A percentile compares a stretch with the other conserved stretches of the same genome.
These are phyloP conservation scores for Aphanomyces astaci DNA, from an alignment of 352 stramenopile species.

Conservation along the genomic window DNA sequence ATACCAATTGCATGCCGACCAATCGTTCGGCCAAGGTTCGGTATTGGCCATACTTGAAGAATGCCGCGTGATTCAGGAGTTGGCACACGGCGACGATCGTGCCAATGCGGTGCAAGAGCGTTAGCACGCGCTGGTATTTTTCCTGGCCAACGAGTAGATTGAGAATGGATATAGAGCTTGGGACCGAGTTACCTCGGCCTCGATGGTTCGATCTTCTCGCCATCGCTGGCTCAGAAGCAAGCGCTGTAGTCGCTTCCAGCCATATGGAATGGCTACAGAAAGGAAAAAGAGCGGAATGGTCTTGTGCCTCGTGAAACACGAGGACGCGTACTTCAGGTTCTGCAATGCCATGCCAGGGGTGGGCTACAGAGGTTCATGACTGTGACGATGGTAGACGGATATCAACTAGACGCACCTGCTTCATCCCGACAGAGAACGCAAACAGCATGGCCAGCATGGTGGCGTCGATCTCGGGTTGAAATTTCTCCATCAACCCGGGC, in stretches of 20 bases:
- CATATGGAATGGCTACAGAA: constrained; percentile 60
- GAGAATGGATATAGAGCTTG: neutral
- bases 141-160: neutral
- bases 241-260: constrained; percentile 59
- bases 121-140: constrained; percentile 29
- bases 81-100: constrained; percentile 58
- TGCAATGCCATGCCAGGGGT: constrained; percentile 81
- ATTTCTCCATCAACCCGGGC: constrained; percentile 45
- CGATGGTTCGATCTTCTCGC: constrained; percentile 14
- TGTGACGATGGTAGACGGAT: neutral
- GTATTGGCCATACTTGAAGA: constrained; percentile 62
- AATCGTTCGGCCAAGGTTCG: constrained; percentile 63
- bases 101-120: constrained; percentile 62
- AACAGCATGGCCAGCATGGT: constrained; percentile 50
- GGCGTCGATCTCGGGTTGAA: constrained; percentile 71
- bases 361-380: constrained; percentile 29
- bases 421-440: constrained; percentile 49
- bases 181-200: constrained; percentile 1
- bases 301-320: constrained; percentile 41
- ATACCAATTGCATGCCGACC: constrained; percentile 63
- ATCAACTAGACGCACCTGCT: constrained; percentile 33
- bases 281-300: constrained; percentile 56
- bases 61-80: constrained; percentile 61
- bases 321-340: constrained; percentile 53
- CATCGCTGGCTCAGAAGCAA: constrained; percentile 14